phyloP scores from a whole-genome alignment of 2,329 filamentous ascomycete genomes.

The Cladophialophora carrionii region DNA sequence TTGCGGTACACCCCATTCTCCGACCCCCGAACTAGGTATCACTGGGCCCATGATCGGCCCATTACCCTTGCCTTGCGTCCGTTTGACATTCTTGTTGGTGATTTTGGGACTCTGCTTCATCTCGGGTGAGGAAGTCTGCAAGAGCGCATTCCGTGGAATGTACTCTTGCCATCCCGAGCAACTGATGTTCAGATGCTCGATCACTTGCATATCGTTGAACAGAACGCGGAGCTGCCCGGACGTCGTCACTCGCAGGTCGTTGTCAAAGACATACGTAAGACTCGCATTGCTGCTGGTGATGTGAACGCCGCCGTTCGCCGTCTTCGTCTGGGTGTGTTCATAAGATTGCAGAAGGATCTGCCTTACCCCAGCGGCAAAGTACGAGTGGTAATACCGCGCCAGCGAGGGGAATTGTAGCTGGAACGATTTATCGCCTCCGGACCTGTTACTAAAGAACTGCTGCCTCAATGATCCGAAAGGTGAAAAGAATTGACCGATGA shows the following conservation, averaged over 20 bases:
- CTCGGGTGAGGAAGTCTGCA: conserved; percentile 53
- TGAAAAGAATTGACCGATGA: conserved; percentile 82
- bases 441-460: conserved; percentile 61
- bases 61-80: conserved; percentile 46
- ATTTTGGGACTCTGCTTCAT: conserved; percentile 62
- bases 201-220: conserved; percentile 76
- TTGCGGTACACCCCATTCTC: conserved; percentile 58
- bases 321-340: conserved; percentile 60
- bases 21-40: conserved; percentile 48
- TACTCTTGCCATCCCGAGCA: conserved; percentile 80
- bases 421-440: conserved; percentile 71
- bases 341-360: conserved; percentile 86
- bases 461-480: conserved; percentile 75
- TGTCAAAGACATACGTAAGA: conserved; percentile 87
- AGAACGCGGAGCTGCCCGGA: conserved; percentile 76
- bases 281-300: conserved; percentile 77
- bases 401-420: conserved; percentile 82
- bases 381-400: conserved; percentile 84
- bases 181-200: conserved; percentile 82
- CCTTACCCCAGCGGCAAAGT: conserved; percentile 83
- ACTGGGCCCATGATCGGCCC: conserved; percentile 43
- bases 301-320: conserved; percentile 68
- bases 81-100: conserved; percentile 58
- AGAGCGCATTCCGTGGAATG: conserved; percentile 65
- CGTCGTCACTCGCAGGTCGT: conserved; percentile 79